phyloP scores from a whole-genome alignment of 352 stramenopile genomes.

The Blastocystis sp. region DNA sequence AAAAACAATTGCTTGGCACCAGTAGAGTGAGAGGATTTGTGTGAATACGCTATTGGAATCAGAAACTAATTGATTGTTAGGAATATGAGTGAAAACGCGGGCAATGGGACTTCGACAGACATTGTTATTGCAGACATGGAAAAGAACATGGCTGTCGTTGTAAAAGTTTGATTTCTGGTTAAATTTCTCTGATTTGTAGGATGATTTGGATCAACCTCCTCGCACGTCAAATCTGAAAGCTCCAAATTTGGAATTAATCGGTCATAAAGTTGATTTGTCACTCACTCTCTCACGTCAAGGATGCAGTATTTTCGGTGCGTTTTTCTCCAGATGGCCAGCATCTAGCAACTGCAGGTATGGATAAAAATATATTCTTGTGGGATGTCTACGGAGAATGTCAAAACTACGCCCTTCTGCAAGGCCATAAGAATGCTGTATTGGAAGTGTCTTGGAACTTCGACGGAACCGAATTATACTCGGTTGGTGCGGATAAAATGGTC shows the following conservation, averaged over 20 bases:
- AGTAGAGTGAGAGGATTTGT: background rate
- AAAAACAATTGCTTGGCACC: background rate
- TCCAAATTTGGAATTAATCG: constrained; percentile 31
- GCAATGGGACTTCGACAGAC: constrained; percentile 6
- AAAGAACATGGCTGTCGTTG: constrained; percentile 49
- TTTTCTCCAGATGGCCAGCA: constrained; percentile 61
- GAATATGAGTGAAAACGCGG: background rate
- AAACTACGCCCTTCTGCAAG: constrained; percentile 75
- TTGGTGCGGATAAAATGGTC: constrained; percentile 77
- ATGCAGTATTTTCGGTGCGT: constrained; percentile 31
- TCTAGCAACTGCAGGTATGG: constrained; percentile 42
- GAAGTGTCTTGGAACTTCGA: constrained; percentile 81
- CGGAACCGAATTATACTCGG: constrained; percentile 72
- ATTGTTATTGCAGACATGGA: constrained; percentile 47
- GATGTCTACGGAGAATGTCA: constrained; percentile 77
- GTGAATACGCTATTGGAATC: background rate
- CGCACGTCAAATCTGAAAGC: constrained; percentile 50
- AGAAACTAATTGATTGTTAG: background rate
- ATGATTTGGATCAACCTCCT: constrained; percentile 41
- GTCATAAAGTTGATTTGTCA: background rate
- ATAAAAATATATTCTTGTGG: constrained; percentile 71
- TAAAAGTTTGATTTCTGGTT: background rate
- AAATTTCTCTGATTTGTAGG: background rate
- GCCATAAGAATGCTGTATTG: constrained; percentile 80
- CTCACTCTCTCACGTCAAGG: background rate